Evolutionary conservation across 768 basidiomycete genomes (phyloP), one percentile per base, ranked within the genome.

Genomic region (Tricholoma terreum): DNA sequence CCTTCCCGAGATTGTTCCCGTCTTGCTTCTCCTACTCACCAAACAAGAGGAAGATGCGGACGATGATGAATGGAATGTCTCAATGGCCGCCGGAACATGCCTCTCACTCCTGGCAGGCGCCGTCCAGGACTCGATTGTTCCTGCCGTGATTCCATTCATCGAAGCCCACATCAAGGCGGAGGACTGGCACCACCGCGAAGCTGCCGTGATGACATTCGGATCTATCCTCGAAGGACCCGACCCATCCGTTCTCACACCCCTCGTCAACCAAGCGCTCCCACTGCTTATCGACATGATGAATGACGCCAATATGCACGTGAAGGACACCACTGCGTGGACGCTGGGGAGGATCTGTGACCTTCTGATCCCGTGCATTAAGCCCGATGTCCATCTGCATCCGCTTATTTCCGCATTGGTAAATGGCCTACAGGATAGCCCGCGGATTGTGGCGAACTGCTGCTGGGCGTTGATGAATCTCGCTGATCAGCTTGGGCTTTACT

Each of bases 281-380:
- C 86, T 95, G 38, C 81, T 99, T 49, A 94, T 98, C 67, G 86
- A 87, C 63, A 96, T 97, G 94, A 96, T 98, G 92, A 79, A 77
- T 48, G 97, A 98, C 69, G 65, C 78, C 34, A 86, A 94, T 61
- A 46, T 83, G 2, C 90, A 93, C 58, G 96, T 99, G 63, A 92
- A 95, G 73, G 97, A 98, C 70, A 96, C 94, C 1, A 93, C 92
- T 24, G 95, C 97, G 2, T 99, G 96, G 96, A 98, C 97, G 1
- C 80, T 99, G 12, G 95, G 95, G 17, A 81, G 94, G 38, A 96
- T 99, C 61, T 96, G 94, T 67, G 97, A 98, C 66, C 74, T 92
- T 56, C 78, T 98, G 62, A 85, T 95, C 63, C 73, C 81, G 49
- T 84, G 87, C 15, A 94, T 99, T 76, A 90, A 94, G 66, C 87